phyloP scores from a whole-genome alignment of 805 yeast species.

The Barnettozyma sucrosica region DNA sequence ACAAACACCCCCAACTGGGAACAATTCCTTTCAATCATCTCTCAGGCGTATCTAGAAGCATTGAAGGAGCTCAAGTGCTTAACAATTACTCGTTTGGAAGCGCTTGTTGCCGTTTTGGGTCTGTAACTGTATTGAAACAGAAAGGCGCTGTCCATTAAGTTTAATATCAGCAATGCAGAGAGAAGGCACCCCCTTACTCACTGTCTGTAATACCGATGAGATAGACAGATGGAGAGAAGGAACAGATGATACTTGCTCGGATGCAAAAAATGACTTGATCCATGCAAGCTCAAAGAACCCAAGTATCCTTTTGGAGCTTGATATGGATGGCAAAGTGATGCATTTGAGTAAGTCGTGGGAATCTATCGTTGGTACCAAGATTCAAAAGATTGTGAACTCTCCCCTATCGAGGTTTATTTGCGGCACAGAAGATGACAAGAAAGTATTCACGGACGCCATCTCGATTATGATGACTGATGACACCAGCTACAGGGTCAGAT shows the following conservation, averaged over 20 bases:
- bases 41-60: neutral
- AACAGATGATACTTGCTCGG: neutral
- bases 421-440: constrained; percentile 58
- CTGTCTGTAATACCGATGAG: constrained; percentile 5
- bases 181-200: constrained; percentile 4
- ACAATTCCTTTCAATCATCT: neutral
- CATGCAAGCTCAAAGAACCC: constrained; percentile 66
- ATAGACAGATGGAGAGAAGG: neutral
- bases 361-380: constrained; percentile 61
- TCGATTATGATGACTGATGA: constrained; percentile 68
- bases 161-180: neutral
- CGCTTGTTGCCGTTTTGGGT: neutral
- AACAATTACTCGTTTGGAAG: neutral
- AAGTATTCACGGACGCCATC: constrained; percentile 65
- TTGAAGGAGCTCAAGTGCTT: neutral
- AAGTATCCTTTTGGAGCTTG: constrained; percentile 78
- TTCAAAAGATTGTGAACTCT: constrained; percentile 44
- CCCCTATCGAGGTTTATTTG: constrained; percentile 60
- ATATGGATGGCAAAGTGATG: constrained; percentile 69
- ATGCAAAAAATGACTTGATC: constrained; percentile 41
- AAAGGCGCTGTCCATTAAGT: neutral
- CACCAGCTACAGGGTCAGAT: constrained; percentile 70
- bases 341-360: constrained; percentile 79
- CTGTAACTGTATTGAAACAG: neutral
- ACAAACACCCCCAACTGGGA: neutral